Evolutionary conservation across 257 asterid species (phyloP).

Genomic region (Salvia rosmarinus): DNA sequence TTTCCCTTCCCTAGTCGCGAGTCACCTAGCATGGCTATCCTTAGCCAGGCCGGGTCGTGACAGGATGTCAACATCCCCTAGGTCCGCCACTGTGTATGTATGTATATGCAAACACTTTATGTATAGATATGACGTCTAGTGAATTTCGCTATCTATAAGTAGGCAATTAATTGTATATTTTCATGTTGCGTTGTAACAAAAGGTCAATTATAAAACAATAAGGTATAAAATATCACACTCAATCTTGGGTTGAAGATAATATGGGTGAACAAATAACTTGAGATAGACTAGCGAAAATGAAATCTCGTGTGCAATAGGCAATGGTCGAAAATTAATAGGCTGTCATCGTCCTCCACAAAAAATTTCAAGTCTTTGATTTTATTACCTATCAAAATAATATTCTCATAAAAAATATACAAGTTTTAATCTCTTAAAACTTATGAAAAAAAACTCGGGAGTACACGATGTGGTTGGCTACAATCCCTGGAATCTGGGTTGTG

Average conservation of each 20-base stretch:
- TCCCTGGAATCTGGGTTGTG: slow-evolving; percentile 8
- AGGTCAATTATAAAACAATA: not conserved
- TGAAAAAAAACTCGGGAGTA: not conserved
- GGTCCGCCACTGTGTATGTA: no score
- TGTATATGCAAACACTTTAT: no score
- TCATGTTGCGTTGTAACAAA: not conserved
- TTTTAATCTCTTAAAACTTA: not conserved
- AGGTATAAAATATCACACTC: slow-evolving; percentile 10
- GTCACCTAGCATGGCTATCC: no score
- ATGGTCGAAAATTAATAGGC: not conserved
- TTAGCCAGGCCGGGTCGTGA: no score
- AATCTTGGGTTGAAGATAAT: not conserved
- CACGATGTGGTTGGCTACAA: slow-evolving; percentile 6
- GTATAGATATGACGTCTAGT: no score
- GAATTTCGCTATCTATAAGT: not conserved
- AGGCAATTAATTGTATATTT: not conserved
- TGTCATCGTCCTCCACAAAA: not conserved
- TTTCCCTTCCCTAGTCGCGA: no score
- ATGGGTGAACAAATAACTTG: not conserved
- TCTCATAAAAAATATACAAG: slow-evolving; percentile 22
- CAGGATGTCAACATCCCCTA: no score
- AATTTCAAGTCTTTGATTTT: not conserved
- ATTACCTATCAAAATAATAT: slow-evolving; percentile 2
- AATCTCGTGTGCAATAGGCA: not conserved
- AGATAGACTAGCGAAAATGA: not conserved